These are phyloP conservation scores for Chlamydomonas sphaeroides DNA, from an alignment of 139 green algal species.

Conservation along the genomic window DNA sequence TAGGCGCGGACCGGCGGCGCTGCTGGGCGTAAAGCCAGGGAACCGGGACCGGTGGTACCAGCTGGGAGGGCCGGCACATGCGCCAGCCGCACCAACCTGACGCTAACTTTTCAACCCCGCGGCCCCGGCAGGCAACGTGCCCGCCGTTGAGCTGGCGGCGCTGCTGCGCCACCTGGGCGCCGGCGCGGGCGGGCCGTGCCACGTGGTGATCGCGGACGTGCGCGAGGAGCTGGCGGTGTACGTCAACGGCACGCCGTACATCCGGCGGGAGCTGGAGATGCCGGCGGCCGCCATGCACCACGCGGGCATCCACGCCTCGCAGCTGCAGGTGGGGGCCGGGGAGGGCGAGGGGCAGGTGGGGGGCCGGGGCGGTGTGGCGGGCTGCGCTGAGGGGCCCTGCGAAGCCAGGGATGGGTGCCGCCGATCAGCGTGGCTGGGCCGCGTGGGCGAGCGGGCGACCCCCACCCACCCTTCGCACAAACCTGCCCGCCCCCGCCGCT, in stretches of 20 bases:
- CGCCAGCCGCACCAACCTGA: no score
- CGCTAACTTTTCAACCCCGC: no score
- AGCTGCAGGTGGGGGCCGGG: slow-evolving; percentile 63
- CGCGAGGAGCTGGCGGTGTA: slow-evolving; percentile 93
- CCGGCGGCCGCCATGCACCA: slow-evolving; percentile 86
- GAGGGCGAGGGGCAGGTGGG: no score
- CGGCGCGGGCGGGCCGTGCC: slow-evolving; percentile 44
- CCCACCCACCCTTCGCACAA: neutral
- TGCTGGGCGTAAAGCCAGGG: no score
- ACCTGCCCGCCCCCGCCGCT: no score
- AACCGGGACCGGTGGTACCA: no score
- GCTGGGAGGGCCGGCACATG: no score
- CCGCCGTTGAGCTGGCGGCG: slow-evolving; percentile 61
- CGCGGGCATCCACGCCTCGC: slow-evolving; percentile 77
- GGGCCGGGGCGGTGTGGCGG: no score
- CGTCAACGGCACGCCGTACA: slow-evolving; percentile 80
- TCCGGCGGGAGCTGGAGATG: slow-evolving; percentile 89
- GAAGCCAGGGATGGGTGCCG: no score
- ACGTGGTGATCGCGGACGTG: slow-evolving; percentile 86
- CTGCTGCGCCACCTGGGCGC: slow-evolving; percentile 73
- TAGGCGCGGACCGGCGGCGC: no score
- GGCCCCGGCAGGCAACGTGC: slow-evolving; percentile 46
- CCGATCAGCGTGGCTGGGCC: neutral
- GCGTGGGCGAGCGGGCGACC: neutral
- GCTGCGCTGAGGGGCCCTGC: no score